phyloP scores from a whole-genome alignment of 345 rosid species.

The Gossypium rotundifolium region DNA sequence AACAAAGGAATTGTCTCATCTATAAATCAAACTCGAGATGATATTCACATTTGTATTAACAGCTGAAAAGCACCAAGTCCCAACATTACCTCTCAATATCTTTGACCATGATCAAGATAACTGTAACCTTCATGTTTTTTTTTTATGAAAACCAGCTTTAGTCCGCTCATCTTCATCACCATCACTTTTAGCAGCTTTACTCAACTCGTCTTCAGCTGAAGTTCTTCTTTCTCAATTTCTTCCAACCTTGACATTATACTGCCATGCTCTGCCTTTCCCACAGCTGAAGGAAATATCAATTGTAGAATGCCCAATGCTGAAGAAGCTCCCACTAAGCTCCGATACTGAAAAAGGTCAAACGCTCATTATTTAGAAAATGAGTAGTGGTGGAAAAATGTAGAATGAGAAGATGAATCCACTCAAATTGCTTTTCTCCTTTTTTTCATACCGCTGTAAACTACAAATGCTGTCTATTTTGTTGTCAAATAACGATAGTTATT shows the following conservation, averaged over 20 bases:
- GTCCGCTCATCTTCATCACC: conserved; percentile 20
- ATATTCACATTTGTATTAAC: not conserved
- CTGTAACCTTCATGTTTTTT: conserved; percentile 10
- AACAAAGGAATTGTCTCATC: conserved; percentile 3
- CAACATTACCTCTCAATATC: conserved; percentile 37
- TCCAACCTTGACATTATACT: conserved; percentile 68
- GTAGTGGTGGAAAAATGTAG: too few species aligned
- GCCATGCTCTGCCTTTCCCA: conserved; percentile 33
- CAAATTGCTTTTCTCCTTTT: too few species aligned
- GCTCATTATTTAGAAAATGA: too few species aligned
- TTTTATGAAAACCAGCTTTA: conserved; percentile 14
- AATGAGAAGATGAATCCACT: too few species aligned
- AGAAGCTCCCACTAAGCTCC: too few species aligned
- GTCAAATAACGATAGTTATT: too few species aligned
- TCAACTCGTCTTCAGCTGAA: conserved; percentile 36
- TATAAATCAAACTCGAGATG: not conserved
- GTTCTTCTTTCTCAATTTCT: conserved; percentile 93
- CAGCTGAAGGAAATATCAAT: too few species aligned
- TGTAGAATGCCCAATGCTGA: too few species aligned
- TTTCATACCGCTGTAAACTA: too few species aligned
- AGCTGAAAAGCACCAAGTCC: conserved; percentile 10
- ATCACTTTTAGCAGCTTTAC: conserved; percentile 8
- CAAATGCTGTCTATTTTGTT: too few species aligned
- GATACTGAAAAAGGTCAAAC: too few species aligned
- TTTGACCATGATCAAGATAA: conserved; percentile 15